Evolutionary conservation across 208 protist genomes (phyloP).

Genomic region (Leishmania braziliensis): DNA sequence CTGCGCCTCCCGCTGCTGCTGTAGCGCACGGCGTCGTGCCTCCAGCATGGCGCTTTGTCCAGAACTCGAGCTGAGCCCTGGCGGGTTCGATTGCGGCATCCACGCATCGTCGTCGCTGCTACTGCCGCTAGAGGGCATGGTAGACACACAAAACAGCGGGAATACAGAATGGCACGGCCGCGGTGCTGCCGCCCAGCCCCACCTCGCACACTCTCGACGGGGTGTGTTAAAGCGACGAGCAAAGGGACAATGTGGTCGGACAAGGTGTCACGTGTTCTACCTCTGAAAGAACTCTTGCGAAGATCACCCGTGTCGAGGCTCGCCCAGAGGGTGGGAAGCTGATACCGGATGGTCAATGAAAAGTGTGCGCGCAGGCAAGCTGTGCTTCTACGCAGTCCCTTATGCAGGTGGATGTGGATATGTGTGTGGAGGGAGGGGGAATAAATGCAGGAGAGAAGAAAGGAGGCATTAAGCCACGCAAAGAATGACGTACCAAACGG

Average conservation of each 20-base stretch:
- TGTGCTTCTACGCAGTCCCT: background rate
- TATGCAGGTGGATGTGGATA: background rate
- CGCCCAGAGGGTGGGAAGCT: background rate
- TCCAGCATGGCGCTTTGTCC: conserved; percentile 64
- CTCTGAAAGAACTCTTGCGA: background rate
- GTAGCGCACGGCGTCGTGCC: conserved; percentile 54
- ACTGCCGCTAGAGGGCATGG: conserved; percentile 11
- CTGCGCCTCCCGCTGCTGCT: conserved; percentile 54
- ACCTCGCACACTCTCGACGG: background rate
- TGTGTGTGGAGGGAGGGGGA: background rate
- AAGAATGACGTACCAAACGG: background rate
- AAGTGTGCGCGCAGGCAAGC: background rate
- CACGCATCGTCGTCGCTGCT: conserved; percentile 59
- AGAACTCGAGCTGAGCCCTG: background rate
- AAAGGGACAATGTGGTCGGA: background rate
- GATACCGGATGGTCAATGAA: background rate
- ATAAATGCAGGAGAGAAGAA: background rate
- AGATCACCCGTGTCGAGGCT: background rate
- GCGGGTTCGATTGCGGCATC: conserved; percentile 12
- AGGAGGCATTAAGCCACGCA: background rate
- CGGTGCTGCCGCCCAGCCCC: background rate
- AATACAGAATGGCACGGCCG: background rate
- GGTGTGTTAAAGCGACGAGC: background rate
- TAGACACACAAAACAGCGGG: background rate
- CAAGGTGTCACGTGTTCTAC: background rate